Evolutionary conservation across 2,329 filamentous ascomycete species (phyloP).

Genomic region (Aspergillus felis): DNA sequence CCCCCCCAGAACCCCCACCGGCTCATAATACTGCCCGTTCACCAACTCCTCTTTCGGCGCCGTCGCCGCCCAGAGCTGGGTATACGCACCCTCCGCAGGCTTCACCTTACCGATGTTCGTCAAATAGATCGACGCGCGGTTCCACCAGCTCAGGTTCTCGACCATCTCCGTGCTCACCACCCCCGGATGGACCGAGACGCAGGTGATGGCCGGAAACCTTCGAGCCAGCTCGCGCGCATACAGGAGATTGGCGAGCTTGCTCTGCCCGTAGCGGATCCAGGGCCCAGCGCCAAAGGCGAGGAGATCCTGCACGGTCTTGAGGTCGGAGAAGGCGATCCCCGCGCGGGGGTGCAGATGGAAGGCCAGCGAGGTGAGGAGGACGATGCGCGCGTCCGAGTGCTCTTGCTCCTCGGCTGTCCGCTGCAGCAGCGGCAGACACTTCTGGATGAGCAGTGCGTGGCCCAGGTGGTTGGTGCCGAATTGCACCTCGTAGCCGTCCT

Average conservation of each 20-base stretch:
- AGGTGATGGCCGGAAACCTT: conserved; percentile 35
- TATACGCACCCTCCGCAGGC: conserved; percentile 37
- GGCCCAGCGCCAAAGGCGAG: conserved; percentile 10
- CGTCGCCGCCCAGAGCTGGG: conserved; percentile 42
- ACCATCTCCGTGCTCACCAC: conserved; percentile 37
- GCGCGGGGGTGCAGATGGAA: background rate
- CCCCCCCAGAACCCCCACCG: conserved; percentile 5
- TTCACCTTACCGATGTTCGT: conserved; percentile 10
- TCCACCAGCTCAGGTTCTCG: conserved; percentile 9
- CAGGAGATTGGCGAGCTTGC: conserved; percentile 48
- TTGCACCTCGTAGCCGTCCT: no score
- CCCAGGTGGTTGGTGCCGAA: background rate
- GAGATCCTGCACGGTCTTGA: conserved; percentile 9
- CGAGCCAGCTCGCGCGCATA: conserved; percentile 40
- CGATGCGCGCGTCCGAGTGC: conserved; percentile 3
- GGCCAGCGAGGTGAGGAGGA: conserved; percentile 9
- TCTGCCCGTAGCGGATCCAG: conserved; percentile 42
- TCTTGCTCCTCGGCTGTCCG: background rate
- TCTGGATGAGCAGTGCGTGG: conserved; percentile 1
- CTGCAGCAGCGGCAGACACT: conserved; percentile 10
- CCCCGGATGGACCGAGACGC: conserved; percentile 41
- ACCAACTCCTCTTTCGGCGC: conserved; percentile 17
- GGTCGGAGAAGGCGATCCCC: conserved; percentile 12
- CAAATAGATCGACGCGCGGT: conserved; percentile 10
- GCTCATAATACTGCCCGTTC: conserved; percentile 9